Conservation (phyloP, 129 eudicot genomes). For the Flaveria trinervia region DNA sequence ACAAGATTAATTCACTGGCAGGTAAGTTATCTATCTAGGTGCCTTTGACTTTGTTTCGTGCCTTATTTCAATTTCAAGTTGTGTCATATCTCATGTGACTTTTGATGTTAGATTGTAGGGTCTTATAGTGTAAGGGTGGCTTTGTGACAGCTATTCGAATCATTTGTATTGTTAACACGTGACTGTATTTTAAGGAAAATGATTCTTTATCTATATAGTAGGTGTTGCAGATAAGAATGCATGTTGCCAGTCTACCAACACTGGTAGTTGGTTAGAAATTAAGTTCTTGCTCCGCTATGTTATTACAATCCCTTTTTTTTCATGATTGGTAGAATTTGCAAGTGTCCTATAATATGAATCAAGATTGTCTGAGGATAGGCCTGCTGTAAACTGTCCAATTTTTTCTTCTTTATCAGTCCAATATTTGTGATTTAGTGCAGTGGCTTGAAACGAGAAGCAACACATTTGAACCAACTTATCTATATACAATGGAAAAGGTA, state of each 20-base stretch:
- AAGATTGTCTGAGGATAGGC: constrained; percentile 13
- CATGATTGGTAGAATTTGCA: not conserved
- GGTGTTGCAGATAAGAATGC: not conserved
- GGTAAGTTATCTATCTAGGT: constrained; percentile 44
- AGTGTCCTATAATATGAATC: not conserved
- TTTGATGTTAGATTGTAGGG: constrained; percentile 1
- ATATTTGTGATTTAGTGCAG: constrained; percentile 60
- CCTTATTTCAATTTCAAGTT: constrained; percentile 17
- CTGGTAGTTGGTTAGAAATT: not conserved
- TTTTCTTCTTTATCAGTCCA: constrained; percentile 27
- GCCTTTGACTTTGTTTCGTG: constrained; percentile 8
- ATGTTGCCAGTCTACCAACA: not conserved
- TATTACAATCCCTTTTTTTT: constrained; percentile 4
- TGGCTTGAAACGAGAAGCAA: constrained; percentile 92
- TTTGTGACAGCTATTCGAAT: constrained; percentile 4
- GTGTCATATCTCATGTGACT: constrained; percentile 11
- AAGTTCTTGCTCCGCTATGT: constrained; percentile 4
- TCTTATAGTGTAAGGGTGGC: not conserved
- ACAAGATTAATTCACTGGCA: constrained; percentile 69
- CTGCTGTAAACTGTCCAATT: not conserved
- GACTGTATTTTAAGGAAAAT: not conserved
- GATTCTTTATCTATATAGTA: constrained; percentile 6
- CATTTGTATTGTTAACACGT: not conserved
- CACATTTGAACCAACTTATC: constrained; percentile 84
- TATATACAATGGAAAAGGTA: constrained; percentile 89